Conservation (phyloP, 1,139 yeast genomes). For the Trichomonascaceae sp. region DNA sequence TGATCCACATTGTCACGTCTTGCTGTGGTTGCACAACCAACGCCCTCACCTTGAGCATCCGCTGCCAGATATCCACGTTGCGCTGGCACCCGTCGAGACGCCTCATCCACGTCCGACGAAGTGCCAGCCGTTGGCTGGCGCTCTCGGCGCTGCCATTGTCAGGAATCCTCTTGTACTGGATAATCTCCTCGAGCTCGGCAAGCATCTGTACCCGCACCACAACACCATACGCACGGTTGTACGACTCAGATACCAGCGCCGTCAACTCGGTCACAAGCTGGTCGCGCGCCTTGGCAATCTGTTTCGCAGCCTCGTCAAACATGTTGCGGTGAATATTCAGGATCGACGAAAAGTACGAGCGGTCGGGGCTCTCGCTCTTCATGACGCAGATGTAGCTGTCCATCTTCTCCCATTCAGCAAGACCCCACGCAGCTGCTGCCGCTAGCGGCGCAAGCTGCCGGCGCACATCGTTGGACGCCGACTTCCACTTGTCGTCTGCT, state of each 20-base stretch:
- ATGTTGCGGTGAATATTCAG: constrained; percentile 74
- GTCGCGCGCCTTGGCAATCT: constrained; percentile 76
- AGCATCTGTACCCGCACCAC: constrained; percentile 95
- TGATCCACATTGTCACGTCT: constrained; percentile 97
- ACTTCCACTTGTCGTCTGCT: constrained; percentile 77
- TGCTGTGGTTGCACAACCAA: constrained; percentile 90
- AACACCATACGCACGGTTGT: constrained; percentile 92
- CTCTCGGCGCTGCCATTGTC: constrained; percentile 38
- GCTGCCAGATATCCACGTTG: constrained; percentile 96
- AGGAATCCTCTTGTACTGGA: constrained; percentile 73
- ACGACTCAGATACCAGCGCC: constrained; percentile 89
- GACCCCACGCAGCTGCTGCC: constrained; percentile 99
- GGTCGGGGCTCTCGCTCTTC: constrained; percentile 87
- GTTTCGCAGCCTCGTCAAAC: constrained; percentile 67
- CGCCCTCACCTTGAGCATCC: constrained; percentile 87
- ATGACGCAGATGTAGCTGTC: constrained; percentile 80
- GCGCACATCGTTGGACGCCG: constrained; percentile 56
- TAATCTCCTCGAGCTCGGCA: constrained; percentile 91
- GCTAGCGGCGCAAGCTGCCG: constrained; percentile 94
- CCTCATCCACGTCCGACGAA: constrained; percentile 90
- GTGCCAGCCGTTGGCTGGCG: constrained; percentile 51
- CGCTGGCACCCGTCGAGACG: constrained; percentile 87
- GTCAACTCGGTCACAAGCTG: constrained; percentile 85
- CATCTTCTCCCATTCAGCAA: constrained; percentile 95
- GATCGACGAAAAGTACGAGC: constrained; percentile 88